Base-by-base conservation (phyloP, 345 rosid genomes). In the Linum usitatissimum region DNA sequence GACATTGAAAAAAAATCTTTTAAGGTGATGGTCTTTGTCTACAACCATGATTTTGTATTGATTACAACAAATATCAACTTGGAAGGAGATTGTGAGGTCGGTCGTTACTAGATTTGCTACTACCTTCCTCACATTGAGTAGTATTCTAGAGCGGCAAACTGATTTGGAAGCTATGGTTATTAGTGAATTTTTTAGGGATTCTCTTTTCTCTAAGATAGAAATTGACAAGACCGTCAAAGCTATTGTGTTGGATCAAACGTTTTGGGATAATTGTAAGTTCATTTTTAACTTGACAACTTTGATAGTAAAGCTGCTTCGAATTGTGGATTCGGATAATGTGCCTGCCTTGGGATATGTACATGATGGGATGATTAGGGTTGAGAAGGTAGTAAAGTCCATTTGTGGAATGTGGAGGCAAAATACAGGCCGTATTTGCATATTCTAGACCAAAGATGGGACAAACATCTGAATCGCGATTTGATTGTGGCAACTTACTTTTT, bases 261-360 rank as follows among this genome's bases (percentile, higher is more conserved):
- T 63, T 63, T 63, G 39, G 58, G 20, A 63, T 51, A 21, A 23
- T 23, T 63, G 42, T 28, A 5, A 12, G 39, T 28, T 64, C 9
- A 18, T n/a, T 6, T 20, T 63, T 6, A 5, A 49, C 8, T 17
- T 63, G 51, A 56, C 6, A 7, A 17, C 19, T 9, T 40, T 40
- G 1, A 6, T 48, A 17, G 15, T 63, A 0, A 30, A 30, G 18
- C 30, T 63, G 38, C 53, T 63, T 9, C 38, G 5, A 3, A 45
- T 63, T 20, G 40, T 48, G 4, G 38, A 63, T 49, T 48, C 57
- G 0, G 66, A 63, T 38, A 63, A 49, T 30, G 30, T 7, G 15
- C 57, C 31, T 48, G 57, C 18, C 18, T 63, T 31, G 42, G 23
- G 45, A 39, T 39, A 5, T 63, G 53, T 51, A 40, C 51, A 10